Percentiles rank a stretch among this genome's conserved stretches.
These are phyloP conservation scores for Ceratobasidium sp. DNA, from an alignment of 1,284 basidiomycete genomes.

Conservation along the genomic window DNA sequence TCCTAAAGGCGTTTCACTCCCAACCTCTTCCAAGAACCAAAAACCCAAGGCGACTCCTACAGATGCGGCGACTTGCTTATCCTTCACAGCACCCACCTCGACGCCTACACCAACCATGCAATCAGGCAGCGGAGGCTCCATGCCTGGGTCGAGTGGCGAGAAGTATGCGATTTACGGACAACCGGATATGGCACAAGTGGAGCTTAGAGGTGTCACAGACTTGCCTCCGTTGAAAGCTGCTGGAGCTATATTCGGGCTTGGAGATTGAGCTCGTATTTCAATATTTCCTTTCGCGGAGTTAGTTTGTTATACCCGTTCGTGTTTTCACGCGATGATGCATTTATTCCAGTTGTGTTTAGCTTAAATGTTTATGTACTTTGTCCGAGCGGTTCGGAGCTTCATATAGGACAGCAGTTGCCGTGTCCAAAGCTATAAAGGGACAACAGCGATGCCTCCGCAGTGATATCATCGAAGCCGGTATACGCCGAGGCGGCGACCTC, in stretches of 20 bases:
- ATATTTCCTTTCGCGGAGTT: neutral
- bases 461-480: neutral
- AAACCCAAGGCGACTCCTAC: slow-evolving; percentile 35
- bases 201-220: slow-evolving; percentile 19
- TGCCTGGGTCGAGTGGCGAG: neutral
- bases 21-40: slow-evolving; percentile 24
- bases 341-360: neutral
- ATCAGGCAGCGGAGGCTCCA: neutral
- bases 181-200: slow-evolving; percentile 1
- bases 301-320: neutral
- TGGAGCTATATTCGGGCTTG: slow-evolving; percentile 16
- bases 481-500: too few relatives aligned
- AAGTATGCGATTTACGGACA: slow-evolving; percentile 20
- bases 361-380: neutral
- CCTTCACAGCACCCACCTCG: slow-evolving; percentile 19
- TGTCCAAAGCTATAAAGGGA: neutral
- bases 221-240: slow-evolving; percentile 29
- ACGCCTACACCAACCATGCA: slow-evolving; percentile 32
- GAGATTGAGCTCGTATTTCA: slow-evolving; percentile 5
- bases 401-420: neutral
- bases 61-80: slow-evolving; percentile 30
- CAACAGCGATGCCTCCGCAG: neutral
- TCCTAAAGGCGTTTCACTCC: slow-evolving; percentile 15
- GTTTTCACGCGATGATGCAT: neutral
- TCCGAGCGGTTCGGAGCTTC: neutral